phyloP scores from a whole-genome alignment of 192 early-diverging fungal species.

The Mortierella antarctica region DNA sequence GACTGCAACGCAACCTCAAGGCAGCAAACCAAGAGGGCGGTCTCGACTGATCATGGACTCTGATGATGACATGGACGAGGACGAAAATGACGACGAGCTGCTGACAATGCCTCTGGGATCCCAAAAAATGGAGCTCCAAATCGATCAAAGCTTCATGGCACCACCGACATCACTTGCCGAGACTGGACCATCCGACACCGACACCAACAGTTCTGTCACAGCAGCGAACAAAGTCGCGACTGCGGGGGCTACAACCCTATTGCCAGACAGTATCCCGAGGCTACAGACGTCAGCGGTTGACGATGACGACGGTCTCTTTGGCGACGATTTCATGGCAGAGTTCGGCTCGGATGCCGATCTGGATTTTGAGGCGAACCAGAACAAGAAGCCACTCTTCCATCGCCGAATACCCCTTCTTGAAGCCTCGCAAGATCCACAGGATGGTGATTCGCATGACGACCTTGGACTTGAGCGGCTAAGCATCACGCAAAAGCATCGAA shows the following conservation, averaged over 20 bases:
- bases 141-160: neutral
- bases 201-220: neutral
- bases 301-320: constrained; percentile 21
- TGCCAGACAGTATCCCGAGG: too few species aligned
- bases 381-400: constrained; percentile 25
- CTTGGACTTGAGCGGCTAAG: constrained; percentile 39
- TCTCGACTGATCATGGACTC: constrained; percentile 36
- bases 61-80: constrained; percentile 42
- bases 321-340: constrained; percentile 43
- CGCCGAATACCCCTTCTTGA: constrained; percentile 26
- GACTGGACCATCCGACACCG: neutral
- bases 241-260: too few species aligned
- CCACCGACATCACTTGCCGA: neutral
- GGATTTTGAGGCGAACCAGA: constrained; percentile 20
- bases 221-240: neutral
- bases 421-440: neutral
- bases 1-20: neutral
- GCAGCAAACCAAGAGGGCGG: neutral
- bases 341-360: constrained; percentile 29
- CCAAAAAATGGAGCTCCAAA: constrained; percentile 27
- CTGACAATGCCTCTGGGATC: constrained; percentile 23
- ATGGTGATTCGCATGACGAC: constrained; percentile 13
- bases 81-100: constrained; percentile 23
- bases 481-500: constrained; percentile 41
- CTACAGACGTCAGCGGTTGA: neutral